Conservation (phyloP, 1,284 basidiomycete species). For the Sanghuangporus weigelae region DNA sequence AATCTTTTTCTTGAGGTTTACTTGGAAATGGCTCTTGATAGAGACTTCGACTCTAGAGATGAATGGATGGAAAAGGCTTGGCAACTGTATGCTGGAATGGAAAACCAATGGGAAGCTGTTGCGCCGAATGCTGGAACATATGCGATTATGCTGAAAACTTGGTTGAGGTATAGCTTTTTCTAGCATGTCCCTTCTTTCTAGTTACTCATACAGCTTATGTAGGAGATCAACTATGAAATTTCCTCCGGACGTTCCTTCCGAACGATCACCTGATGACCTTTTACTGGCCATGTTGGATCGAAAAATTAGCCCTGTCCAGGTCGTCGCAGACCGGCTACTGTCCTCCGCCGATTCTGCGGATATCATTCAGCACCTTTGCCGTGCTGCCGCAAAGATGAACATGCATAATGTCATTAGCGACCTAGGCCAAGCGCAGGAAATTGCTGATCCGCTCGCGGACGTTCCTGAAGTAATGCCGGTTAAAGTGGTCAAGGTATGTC, state of each 20-base stretch:
- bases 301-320: slow-evolving; percentile 43
- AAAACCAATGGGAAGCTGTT: slow-evolving; percentile 43
- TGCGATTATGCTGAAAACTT: slow-evolving; percentile 57
- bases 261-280: slow-evolving; percentile 31
- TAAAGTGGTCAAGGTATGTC: slow-evolving; percentile 12
- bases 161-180: slow-evolving; percentile 41
- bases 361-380: slow-evolving; percentile 52
- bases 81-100: slow-evolving; percentile 53
- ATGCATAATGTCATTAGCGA: slow-evolving; percentile 47
- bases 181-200: not conserved
- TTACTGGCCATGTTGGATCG: slow-evolving; percentile 45
- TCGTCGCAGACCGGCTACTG: slow-evolving; percentile 56
- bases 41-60: slow-evolving; percentile 36
- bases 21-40: slow-evolving; percentile 47
- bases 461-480: slow-evolving; percentile 28
- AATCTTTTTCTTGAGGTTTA: slow-evolving; percentile 61
- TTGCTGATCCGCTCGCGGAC: slow-evolving; percentile 44
- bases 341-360: slow-evolving; percentile 45
- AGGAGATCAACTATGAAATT: not conserved
- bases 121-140: slow-evolving; percentile 56
- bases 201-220: slow-evolving; percentile 11
- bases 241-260: not conserved
- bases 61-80: slow-evolving; percentile 58
- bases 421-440: slow-evolving; percentile 47
- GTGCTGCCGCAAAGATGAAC: slow-evolving; percentile 53